phyloP scores from a whole-genome alignment of 352 stramenopile species.

The Pythium periplocum region DNA sequence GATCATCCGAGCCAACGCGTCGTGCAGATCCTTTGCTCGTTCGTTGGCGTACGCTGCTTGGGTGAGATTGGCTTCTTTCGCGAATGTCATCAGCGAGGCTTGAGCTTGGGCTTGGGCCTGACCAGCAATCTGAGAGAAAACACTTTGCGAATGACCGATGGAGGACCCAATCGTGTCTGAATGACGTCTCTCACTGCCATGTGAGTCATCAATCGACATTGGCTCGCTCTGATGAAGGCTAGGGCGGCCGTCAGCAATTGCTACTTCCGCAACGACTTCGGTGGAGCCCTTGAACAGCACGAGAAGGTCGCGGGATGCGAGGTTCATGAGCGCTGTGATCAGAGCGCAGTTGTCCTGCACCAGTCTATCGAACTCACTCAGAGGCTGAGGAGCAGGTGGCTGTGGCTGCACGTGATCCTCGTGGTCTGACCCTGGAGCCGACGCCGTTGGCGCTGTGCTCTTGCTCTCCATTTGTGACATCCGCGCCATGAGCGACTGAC shows the following conservation, averaged over 20 bases:
- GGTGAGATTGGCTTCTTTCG: constrained; percentile 19
- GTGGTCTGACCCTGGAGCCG: neutral
- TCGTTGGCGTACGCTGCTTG: constrained; percentile 23
- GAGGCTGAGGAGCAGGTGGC: constrained; percentile 5
- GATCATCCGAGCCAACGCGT: constrained; percentile 21
- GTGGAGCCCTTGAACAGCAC: constrained; percentile 23
- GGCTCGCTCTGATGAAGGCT: neutral
- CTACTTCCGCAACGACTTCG: constrained; percentile 2
- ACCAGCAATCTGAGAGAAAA: constrained; percentile 27
- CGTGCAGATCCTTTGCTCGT: constrained; percentile 24
- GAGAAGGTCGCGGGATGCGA: constrained; percentile 16
- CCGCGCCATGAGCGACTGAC: constrained; percentile 32
- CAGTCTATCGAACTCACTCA: constrained; percentile 20
- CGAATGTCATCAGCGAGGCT: constrained; percentile 18
- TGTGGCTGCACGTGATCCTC: neutral
- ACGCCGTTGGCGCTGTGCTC: neutral
- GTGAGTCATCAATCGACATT: neutral
- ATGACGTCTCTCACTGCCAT: constrained; percentile 1
- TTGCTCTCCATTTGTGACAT: constrained; percentile 23
- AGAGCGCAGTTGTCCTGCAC: constrained; percentile 20
- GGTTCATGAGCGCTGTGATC: constrained; percentile 12
- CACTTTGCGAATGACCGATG: constrained; percentile 18
- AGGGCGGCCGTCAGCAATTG: neutral
- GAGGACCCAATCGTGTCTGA: constrained; percentile 4
- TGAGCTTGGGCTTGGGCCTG: constrained; percentile 19